These are phyloP conservation scores for Penicillium sp. DNA, from an alignment of 2,329 filamentous ascomycete species.

Conservation along the genomic window DNA sequence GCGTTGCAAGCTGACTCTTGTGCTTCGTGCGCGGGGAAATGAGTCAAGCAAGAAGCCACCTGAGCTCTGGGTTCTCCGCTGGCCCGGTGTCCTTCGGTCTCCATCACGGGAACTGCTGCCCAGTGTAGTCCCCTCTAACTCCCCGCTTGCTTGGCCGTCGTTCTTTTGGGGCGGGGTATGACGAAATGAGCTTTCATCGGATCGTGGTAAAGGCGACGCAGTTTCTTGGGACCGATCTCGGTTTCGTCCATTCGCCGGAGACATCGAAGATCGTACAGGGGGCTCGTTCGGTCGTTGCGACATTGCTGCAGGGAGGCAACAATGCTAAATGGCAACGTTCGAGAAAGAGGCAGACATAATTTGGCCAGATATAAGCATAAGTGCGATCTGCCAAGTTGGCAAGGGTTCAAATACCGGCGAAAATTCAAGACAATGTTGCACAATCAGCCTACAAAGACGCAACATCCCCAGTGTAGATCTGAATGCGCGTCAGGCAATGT, in stretches of 20 bases:
- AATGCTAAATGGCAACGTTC: slow-evolving; percentile 18
- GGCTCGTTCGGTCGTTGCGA: slow-evolving; percentile 17
- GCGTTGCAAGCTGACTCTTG: slow-evolving; percentile 20
- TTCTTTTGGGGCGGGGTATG: slow-evolving; percentile 20
- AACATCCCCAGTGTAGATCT: slow-evolving; percentile 11
- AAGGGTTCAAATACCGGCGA: background rate
- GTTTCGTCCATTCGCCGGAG: slow-evolving; percentile 10
- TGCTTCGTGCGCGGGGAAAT: slow-evolving; percentile 22
- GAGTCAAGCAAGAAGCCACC: slow-evolving; percentile 42
- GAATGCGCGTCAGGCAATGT: slow-evolving; percentile 10
- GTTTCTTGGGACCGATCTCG: slow-evolving; percentile 1
- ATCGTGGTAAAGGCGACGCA: slow-evolving; percentile 5
- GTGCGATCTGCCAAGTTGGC: slow-evolving; percentile 1
- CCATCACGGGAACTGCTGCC: slow-evolving; percentile 32
- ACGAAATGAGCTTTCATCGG: slow-evolving; percentile 16
- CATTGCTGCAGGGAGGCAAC: slow-evolving; percentile 16
- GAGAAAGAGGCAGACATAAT: slow-evolving; percentile 16
- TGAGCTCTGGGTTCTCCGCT: slow-evolving; percentile 27
- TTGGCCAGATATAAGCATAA: slow-evolving; percentile 18
- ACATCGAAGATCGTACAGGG: slow-evolving; percentile 11
- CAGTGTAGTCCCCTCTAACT: slow-evolving; percentile 32
- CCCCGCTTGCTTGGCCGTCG: slow-evolving; percentile 24
- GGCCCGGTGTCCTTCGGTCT: slow-evolving; percentile 20
- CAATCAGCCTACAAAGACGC: background rate
- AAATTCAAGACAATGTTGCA: background rate